phyloP scores from a whole-genome alignment of 2,329 filamentous ascomycete genomes.

The Paraconiothyrium brasiliense region DNA sequence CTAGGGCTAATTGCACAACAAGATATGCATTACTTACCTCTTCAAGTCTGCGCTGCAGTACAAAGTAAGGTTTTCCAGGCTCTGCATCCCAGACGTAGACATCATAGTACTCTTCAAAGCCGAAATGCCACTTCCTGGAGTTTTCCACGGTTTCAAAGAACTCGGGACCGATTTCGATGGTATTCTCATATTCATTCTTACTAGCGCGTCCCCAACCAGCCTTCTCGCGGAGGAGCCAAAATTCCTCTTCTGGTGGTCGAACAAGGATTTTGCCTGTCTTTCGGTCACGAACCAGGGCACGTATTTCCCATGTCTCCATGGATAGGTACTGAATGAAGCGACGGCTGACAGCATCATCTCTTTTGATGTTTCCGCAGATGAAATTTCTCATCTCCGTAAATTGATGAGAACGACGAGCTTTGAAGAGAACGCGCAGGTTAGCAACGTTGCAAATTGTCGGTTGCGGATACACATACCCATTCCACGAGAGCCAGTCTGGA shows the following conservation, averaged over 20 bases:
- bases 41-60: constrained; percentile 44
- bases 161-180: constrained; percentile 44
- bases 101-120: constrained; percentile 56
- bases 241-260: constrained; percentile 49
- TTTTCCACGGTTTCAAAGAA: constrained; percentile 55
- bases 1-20: background rate
- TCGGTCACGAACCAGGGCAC: constrained; percentile 54
- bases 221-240: constrained; percentile 53
- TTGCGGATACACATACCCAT: constrained; percentile 17
- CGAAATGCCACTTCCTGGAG: constrained; percentile 49
- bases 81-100: constrained; percentile 54
- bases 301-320: constrained; percentile 50
- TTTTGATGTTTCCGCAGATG: constrained; percentile 55
- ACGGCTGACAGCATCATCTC: constrained; percentile 53
- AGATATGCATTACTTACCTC: constrained; percentile 26
- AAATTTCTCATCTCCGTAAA: constrained; percentile 52
- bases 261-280: constrained; percentile 51
- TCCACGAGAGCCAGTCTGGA: constrained; percentile 46
- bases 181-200: constrained; percentile 50
- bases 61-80: constrained; percentile 43
- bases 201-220: constrained; percentile 52
- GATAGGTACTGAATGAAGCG: constrained; percentile 56
- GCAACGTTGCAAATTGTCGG: background rate
- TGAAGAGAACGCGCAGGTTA: background rate
- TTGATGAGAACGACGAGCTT: constrained; percentile 44